Percentiles rank a stretch among this genome's conserved stretches.
phyloP scores from a whole-genome alignment of 2,329 filamentous ascomycete species.

The Nothophoma quercina region DNA sequence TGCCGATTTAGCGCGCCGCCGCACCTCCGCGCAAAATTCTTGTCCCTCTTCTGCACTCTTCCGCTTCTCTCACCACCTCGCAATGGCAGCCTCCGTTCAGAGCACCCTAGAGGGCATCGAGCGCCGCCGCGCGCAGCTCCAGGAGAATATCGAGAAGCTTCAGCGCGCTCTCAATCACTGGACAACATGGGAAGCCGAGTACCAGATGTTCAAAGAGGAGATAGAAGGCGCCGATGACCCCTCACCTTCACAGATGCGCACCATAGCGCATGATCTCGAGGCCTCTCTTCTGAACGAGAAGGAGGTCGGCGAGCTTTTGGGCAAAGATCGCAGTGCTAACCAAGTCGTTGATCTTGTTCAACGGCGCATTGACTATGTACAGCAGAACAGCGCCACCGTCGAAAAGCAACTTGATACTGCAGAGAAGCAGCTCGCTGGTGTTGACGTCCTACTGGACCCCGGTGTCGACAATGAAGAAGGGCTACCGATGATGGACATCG shows the following conservation, averaged over 20 bases:
- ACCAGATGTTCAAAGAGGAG: constrained; percentile 87
- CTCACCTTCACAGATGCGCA: constrained; percentile 40
- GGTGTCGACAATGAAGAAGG: constrained; percentile 72
- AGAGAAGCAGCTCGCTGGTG: constrained; percentile 72
- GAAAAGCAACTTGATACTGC: constrained; percentile 74
- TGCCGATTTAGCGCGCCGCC: constrained; percentile 24
- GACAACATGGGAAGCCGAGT: constrained; percentile 91
- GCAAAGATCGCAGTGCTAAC: constrained; percentile 60
- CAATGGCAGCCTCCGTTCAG: constrained; percentile 39
- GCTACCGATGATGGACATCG: constrained; percentile 85
- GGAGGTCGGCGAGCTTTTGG: constrained; percentile 64
- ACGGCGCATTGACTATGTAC: constrained; percentile 87
- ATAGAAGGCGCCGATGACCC: constrained; percentile 59
- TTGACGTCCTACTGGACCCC: constrained; percentile 63
- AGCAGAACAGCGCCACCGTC: constrained; percentile 77
- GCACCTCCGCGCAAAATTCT: constrained; percentile 5
- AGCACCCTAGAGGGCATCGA: constrained; percentile 74
- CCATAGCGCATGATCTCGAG: constrained; percentile 65
- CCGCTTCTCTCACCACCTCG: constrained; percentile 6
- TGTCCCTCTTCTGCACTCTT: constrained; percentile 5
- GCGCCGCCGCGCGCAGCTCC: constrained; percentile 75
- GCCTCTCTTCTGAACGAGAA: constrained; percentile 70
- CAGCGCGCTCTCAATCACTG: constrained; percentile 82
- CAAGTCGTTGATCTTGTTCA: constrained; percentile 74
- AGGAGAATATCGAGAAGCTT: constrained; percentile 77